Evolutionary conservation across 2,329 filamentous ascomycete genomes (phyloP).

Genomic region (Apiospora rasikravindrae): DNA sequence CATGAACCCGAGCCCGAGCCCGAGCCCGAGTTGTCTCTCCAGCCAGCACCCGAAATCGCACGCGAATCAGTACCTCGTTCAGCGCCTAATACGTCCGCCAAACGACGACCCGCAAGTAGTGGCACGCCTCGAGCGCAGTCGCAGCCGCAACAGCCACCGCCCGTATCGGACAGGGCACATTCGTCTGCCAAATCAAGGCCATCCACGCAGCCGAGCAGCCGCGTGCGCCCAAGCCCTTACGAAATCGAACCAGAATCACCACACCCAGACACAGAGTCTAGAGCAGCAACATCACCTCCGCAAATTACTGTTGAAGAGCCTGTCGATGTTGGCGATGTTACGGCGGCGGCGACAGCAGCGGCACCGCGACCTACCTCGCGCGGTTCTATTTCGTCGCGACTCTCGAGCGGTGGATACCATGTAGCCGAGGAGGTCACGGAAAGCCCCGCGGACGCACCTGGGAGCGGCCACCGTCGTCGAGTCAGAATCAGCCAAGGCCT

Average conservation of each 20-base stretch:
- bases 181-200: constrained; percentile 29
- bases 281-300: constrained; percentile 10
- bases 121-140: constrained; percentile 26
- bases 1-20: constrained; percentile 20
- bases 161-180: background rate
- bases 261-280: background rate
- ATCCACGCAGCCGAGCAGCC: constrained; percentile 26
- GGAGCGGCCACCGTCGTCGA: constrained; percentile 56
- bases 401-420: constrained; percentile 26
- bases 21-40: constrained; percentile 21
- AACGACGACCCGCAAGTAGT: constrained; percentile 46
- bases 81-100: constrained; percentile 55
- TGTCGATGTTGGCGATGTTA: constrained; percentile 25
- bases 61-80: constrained; percentile 41
- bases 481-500: constrained; percentile 42
- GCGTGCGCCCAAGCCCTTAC: constrained; percentile 27
- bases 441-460: constrained; percentile 60
- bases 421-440: constrained; percentile 54
- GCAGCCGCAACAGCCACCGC: constrained; percentile 23
- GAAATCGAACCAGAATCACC: constrained; percentile 22
- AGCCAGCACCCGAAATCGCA: constrained; percentile 21
- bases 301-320: constrained; percentile 13
- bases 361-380: constrained; percentile 26
- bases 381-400: constrained; percentile 29
- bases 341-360: constrained; percentile 26